These are phyloP conservation scores for Candida endomychidarum DNA, from an alignment of 805 yeast species.

Conservation along the genomic window DNA sequence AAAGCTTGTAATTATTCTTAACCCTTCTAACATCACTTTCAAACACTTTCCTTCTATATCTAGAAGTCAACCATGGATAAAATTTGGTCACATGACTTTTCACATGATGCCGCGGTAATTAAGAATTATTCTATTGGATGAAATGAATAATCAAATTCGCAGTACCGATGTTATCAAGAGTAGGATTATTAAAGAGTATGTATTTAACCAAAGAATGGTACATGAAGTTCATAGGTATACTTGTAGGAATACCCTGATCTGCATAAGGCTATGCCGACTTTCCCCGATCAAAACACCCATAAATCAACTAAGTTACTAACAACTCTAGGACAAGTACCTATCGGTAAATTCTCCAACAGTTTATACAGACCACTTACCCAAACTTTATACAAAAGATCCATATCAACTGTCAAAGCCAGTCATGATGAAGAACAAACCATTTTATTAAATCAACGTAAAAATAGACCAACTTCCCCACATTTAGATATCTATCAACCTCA, in stretches of 20 bases:
- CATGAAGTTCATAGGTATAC: too few species aligned
- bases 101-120: conserved; percentile 12
- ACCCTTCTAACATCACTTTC: too few species aligned
- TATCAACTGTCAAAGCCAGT: conserved; percentile 47
- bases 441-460: conserved; percentile 75
- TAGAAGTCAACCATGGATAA: too few species aligned
- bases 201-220: not conserved
- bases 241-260: too few species aligned
- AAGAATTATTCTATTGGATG: conserved; percentile 13
- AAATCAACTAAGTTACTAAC: not conserved
- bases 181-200: conserved; percentile 26
- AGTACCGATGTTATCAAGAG: conserved; percentile 29
- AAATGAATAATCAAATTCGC: conserved; percentile 4
- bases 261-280: conserved; percentile 1
- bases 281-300: not conserved
- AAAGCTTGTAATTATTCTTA: too few species aligned
- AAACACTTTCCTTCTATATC: too few species aligned
- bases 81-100: conserved; percentile 3
- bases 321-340: conserved; percentile 3
- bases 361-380: conserved; percentile 7
- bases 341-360: conserved; percentile 5
- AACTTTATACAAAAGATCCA: conserved; percentile 8
- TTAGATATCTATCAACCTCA: conserved; percentile 89
- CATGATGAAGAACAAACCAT: conserved; percentile 65
- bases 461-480: conserved; percentile 92